Percentiles rank a stretch among this genome's conserved stretches.
Conservation (phyloP, 306 rosid species). For the Fragaria iinumae region DNA sequence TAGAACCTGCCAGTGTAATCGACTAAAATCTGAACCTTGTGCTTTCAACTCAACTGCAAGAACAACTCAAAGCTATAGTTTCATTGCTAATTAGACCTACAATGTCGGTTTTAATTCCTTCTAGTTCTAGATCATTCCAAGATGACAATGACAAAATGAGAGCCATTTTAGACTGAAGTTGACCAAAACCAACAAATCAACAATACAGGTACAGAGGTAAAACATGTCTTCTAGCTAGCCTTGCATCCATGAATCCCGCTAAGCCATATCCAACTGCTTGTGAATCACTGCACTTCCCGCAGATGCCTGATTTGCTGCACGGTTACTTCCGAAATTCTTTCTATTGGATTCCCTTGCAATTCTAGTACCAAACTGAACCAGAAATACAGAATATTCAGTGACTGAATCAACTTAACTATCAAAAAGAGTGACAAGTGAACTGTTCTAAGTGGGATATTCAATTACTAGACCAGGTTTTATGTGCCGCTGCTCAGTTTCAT, state of each 20-base stretch:
- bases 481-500: background rate
- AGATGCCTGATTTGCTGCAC: conserved; percentile 94
- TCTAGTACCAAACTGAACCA: conserved; percentile 89
- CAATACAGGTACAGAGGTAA: background rate
- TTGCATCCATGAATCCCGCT: conserved; percentile 11
- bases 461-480: background rate
- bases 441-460: background rate
- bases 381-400: conserved; percentile 16
- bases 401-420: conserved; percentile 17
- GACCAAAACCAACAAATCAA: background rate
- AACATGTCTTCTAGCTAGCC: background rate
- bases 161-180: background rate
- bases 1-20: no score
- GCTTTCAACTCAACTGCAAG: background rate
- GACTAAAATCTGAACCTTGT: background rate
- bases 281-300: conserved; percentile 83
- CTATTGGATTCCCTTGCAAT: conserved; percentile 92
- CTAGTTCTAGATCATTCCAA: background rate
- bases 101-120: background rate
- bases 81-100: background rate
- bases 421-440: background rate
- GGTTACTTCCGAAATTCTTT: conserved; percentile 84
- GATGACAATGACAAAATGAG: background rate
- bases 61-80: background rate
- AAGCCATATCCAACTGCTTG: conserved; percentile 31